Evolutionary conservation across 2,329 filamentous ascomycete species (phyloP), one percentile per base, ranked within the genome.

Genomic region (Aspergillus carbonarius): DNA sequence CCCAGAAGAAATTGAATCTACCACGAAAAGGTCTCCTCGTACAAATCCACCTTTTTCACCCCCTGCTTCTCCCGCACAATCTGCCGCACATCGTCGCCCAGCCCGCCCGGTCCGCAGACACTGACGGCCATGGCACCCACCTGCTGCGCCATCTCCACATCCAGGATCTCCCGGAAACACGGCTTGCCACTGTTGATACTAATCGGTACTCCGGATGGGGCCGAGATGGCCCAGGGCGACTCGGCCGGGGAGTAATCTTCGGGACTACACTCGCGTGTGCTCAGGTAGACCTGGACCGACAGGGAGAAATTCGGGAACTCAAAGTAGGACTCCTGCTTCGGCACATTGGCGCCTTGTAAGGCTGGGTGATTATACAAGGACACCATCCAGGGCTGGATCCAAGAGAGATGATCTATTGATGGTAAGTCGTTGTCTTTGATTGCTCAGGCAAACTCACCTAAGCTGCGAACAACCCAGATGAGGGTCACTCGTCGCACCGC

Each of bases 21-120:
- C 72, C 74, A 76, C 0, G 71, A 72, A 59, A 75, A 76, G 2
- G 70, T 60, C 61, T 75, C 73, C 49, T 75, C 73, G 32, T 72
- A 72, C 5, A 76, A 57, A 65, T 75, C 72, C 13, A 76, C 67
- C 7, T 66, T 68, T 53, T 67, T 68, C 39, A 67, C 64, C 2
- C 68, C 66, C 48, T 74, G 69, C 6, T 64, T 61, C 57, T 63
- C 53, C 8, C 71, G 60, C 15, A 75, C 73, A 3, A 71, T 68
- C 54, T 67, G 59, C 5, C 74, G 61, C n/a, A 76, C 72, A 58
- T 70, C 73, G 55, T 76, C 74, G 7, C 73, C 73, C 54, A 76
- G 61, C 1, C 66, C 63, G 13, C 74, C 73, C 17, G 74, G 74
- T 6, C 73, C 74, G 34, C 74, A 76, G 2, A 76, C 72, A 62